Base-by-base conservation (phyloP, 2,329 filamentous ascomycete species). In the Coniella lustricola region DNA sequence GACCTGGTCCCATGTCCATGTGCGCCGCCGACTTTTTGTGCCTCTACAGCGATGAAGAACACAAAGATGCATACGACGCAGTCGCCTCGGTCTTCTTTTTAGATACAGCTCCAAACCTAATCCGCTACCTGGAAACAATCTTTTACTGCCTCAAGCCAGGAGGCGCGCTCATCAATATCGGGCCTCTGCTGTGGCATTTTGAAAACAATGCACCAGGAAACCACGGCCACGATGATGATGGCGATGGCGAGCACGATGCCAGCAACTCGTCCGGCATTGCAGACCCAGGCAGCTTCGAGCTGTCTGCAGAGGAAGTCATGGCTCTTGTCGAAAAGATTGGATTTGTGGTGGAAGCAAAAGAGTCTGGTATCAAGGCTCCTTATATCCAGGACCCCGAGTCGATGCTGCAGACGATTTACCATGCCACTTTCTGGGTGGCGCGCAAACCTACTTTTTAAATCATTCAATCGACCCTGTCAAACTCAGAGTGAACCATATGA, bases 11-110 rank as follows among this genome's bases (percentile, higher is more conserved):
- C 31, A 95, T 98, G 89, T 82, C 81, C 60, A 97, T 98, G 91
- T 84, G 85, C 18, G 87, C 90, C 0, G 90, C 89, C 3, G 93
- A 98, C 63, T 98, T 98, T 60, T 78, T 94, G 49, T 84, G 89
- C n/a, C 67, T 90, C 1, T 98, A 98, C 64, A 77, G 75, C 21
- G 74, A 83, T 50, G 71, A 77, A 1, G 75, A 77, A 0, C 79
- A 87, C 57, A 65, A 68, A 8, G 75, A 74, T 0, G 59, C 65
- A 0, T 97, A 90, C 64, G 84, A 96, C 59, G 90, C 85, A 1
- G 88, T 97, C 2, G 82, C 87, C 0, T 88, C 86, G 3, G 87
- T 95, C 10, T 98, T 97, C 70, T 98, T 98, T 70, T 84, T 98
- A 50, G 94, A 98, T 64, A 98, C 93, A 1, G 93, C 93, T 2